phyloP scores from a whole-genome alignment of 306 rosid genomes.

The Vicia sativa region DNA sequence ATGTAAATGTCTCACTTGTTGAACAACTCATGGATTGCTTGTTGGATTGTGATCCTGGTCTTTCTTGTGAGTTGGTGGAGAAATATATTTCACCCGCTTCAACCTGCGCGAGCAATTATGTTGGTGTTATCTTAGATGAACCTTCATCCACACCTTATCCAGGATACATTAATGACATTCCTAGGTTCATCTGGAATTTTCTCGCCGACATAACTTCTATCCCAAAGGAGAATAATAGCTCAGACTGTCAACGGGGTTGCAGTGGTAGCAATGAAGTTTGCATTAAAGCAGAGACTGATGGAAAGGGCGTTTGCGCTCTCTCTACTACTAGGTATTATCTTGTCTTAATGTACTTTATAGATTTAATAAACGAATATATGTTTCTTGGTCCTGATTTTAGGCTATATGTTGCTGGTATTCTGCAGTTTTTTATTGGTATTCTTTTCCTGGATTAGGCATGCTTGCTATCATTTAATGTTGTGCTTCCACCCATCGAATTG shows the following conservation, averaged over 20 bases:
- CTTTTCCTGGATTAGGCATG: background rate
- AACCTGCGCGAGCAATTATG: constrained; percentile 87
- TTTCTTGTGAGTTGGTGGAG: constrained; percentile 85
- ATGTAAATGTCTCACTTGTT: constrained; percentile 77
- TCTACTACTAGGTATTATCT: constrained; percentile 85
- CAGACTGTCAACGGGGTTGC: constrained; percentile 71
- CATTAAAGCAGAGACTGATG: constrained; percentile 68
- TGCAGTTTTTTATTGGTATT: constrained; percentile 4
- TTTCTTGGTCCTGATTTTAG: constrained; percentile 16
- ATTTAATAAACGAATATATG: background rate
- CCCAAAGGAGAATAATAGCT: constrained; percentile 49
- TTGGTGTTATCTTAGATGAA: constrained; percentile 75
- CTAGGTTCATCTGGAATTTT: constrained; percentile 89
- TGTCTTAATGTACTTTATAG: background rate
- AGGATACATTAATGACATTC: constrained; percentile 70
- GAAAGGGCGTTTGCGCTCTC: constrained; percentile 75
- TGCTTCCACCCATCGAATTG: background rate
- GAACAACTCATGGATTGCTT: constrained; percentile 79
- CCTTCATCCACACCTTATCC: constrained; percentile 71
- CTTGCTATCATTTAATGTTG: background rate
- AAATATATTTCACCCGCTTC: constrained; percentile 65
- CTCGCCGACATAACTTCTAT: constrained; percentile 78
- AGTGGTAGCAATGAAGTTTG: constrained; percentile 71
- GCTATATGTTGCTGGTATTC: constrained; percentile 6
- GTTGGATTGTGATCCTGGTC: constrained; percentile 82